Base-by-base conservation (phyloP, 2,329 filamentous ascomycete genomes). In the Ploettnerulaceae sp. region DNA sequence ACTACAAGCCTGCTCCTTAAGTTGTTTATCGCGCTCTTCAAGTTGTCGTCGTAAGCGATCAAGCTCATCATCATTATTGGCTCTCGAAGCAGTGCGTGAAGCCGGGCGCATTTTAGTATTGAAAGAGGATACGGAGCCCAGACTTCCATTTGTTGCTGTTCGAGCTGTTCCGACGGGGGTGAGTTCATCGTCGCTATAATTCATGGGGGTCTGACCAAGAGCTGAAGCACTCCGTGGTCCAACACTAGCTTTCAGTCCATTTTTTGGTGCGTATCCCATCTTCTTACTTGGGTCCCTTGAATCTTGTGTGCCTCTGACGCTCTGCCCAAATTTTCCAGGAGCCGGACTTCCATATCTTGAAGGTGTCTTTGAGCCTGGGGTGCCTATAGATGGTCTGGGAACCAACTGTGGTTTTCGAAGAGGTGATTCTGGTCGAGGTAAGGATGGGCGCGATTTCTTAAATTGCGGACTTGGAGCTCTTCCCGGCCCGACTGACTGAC, bases 381-480 rank as follows among this genome's bases (percentile, higher is more conserved):
- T 75, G 40, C 77, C 65, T 33, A 82, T 70, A 5, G 79, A 77
- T 1, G 79, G 75, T 28, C 79, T 72, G 6, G 74, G 71, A 34
- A 65, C 79, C 45, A 66, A 77, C 47, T 82, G 81, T 36, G 80
- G 68, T 58, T 79, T 84, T 56, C 86, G 81, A 26, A 86, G 73
- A 3, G 91, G 93, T 2, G 91, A 96, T 54, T 95, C 90, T 4
- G 93, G 86, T 22, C 90, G 84, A 42, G 86, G 80, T n/a, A 95
- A 72, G 1, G 90, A 95, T 7, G 83, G 81, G 48, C 89, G 80
- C 34, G 80, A 69, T 57, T 78, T 81, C 64, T 86, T 90, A 58
- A 82, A 78, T 37, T 78, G 71, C 2, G 89, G 87, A 60, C 85
- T 91, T 18, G 81, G 65, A 21, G 83, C 81, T 61, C 60, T 57